Base-by-base conservation (phyloP, 805 yeast species). In the Lipomyces orientalis region DNA sequence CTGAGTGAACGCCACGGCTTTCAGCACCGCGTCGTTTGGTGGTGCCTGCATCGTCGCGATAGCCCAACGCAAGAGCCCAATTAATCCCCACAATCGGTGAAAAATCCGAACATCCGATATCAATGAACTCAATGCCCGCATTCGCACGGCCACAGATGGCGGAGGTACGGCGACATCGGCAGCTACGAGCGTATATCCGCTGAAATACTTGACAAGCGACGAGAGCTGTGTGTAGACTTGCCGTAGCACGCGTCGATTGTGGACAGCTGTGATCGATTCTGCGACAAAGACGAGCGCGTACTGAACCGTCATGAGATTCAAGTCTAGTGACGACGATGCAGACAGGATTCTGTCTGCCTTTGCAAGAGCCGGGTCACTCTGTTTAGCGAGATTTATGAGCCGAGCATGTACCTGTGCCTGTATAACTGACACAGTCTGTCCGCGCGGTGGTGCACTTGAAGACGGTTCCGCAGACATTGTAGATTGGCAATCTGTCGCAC, bases 31-130 rank as follows among this genome's bases (percentile, higher is more conserved):
- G 66, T 80, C 81, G 34, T 71, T 69, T 43, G 76, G 75, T 29
- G 78, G 75, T 64, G 72, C 69, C 51, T 75, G 73, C 56, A 77
- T 63, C 37, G 76, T 71, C 51, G 74, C 77, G 35, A 77, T 69
- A 1, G 79, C 79, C 82, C 82, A 81, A 54, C 75, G 74, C 2
- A 79, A 59, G 33, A 79, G 71, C 14, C 77, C 77, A 29, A 81
- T 70, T 12, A 81, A 71, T 12, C 78, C 77, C 76, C 80, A 77
- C 39, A 81, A 72, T 8, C 83, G 78, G 63, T 74, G 71, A 65
- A 80, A 78, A 52, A 76, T 81, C 31, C 83, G 76, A 29, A 77
- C 71, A 58, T 78, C 81, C 19, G 79, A 76, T 62, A 73, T 73
- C 62, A 74, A 73, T 39, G 63, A 58, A 12, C 39, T 10, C 67